Base-by-base conservation (phyloP, 768 basidiomycete species). In the Hemileccinum rubropunctum region DNA sequence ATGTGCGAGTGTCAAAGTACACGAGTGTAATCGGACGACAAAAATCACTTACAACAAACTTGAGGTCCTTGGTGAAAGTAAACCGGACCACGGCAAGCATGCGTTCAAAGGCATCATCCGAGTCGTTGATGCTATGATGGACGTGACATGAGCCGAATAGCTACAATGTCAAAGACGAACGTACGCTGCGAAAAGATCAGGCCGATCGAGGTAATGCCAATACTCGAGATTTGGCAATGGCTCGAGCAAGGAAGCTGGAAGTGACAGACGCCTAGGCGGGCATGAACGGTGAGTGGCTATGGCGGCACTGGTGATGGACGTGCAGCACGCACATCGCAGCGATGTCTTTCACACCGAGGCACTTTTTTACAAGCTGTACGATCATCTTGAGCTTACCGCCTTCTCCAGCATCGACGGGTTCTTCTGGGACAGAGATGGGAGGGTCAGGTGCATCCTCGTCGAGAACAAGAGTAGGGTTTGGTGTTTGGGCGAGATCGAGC, bases 191-290 rank as follows among this genome's bases (percentile, higher is more conserved):
- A 98, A 93, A 39, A 92, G 72, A 69, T 97, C 94, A 7, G 94
- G 90, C 58, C 92, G 78, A 69, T 95, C 93, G 41, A 92, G 76
- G 59, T 93, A 95, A 57, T 91, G 86, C 91, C 91, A 97, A 72
- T 94, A 98, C 71, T 98, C 95, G 44, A 98, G 79, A 71, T 98
- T 98, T 5, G 95, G 95, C 58, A 95, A 79, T 4, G 95, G 95
- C 65, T 97, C 95, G 37, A 98, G 79, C 42, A 98, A 70, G 39
- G 92, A 95, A 13, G 95, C 94, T 3, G 95, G 95, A 35, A 98
- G 73, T 0, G 94, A 97, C 26, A 98, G 73, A 42, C 94, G 90
- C 82, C 94, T 97, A 49, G 13, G 40, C 47, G 49, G 38, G 27
- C 20, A 39, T 20, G 41, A 47, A 18, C 10, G 12, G 59, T 67